Evolutionary conservation across 2,329 filamentous ascomycete species (phyloP).

Genomic region (Tolypocladium endophyticum): DNA sequence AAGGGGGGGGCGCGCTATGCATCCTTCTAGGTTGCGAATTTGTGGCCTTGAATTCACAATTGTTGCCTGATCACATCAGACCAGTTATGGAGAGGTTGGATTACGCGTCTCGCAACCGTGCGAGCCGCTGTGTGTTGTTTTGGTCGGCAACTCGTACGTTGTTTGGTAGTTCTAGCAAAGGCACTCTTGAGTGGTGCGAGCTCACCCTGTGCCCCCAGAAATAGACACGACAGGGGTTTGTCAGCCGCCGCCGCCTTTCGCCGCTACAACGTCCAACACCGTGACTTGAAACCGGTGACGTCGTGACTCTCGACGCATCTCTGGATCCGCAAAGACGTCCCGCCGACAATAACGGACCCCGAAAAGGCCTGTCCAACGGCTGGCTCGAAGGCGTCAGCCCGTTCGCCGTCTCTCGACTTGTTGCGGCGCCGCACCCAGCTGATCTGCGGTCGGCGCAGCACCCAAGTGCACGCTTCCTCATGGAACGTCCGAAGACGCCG

Average conservation of each 20-base stretch:
- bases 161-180: neutral
- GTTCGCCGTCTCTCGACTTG: neutral
- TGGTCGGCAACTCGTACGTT: neutral
- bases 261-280: neutral
- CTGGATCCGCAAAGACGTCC: neutral
- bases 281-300: neutral
- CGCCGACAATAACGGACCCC: neutral
- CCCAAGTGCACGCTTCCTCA: conserved; percentile 10
- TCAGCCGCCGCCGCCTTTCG: neutral
- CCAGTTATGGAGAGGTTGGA: neutral
- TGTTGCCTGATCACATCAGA: neutral
- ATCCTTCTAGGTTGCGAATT: neutral
- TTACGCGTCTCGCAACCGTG: neutral
- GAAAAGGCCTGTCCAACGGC: neutral
- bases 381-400: neutral
- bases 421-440: neutral
- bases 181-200: neutral
- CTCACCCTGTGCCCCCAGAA: neutral
- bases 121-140: neutral
- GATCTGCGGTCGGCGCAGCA: neutral
- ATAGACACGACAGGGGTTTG: neutral
- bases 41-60: neutral
- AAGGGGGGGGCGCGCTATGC: neutral
- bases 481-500: conserved; percentile 39
- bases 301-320: neutral